Evolutionary conservation across 805 yeast genomes (phyloP), one percentile per base, ranked within the genome.

Genomic region (Candida ulmi): DNA sequence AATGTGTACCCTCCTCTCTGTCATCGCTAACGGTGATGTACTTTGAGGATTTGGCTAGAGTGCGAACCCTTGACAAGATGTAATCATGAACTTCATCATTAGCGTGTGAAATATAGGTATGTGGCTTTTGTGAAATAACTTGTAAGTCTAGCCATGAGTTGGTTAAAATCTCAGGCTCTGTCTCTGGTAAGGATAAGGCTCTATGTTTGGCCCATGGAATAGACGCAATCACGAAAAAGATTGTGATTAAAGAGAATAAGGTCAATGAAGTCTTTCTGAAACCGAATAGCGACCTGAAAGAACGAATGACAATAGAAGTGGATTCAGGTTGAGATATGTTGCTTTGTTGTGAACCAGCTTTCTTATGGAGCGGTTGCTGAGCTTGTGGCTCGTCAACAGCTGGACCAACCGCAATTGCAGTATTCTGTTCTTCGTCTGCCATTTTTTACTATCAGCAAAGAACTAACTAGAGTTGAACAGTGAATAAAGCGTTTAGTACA

Each of bases 81-180:
- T 80, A 84, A 47, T 78, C 81, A 58, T 83, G 91, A 12, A 88
- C 88, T 24, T 66, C 67, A 58, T 83, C 91, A 60, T 87, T 88
- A 12, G 80, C 85, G 42, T 67, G 76, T 0, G 95, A 81, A 18
- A 78, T 76, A 60, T 83, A 90, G 1, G 96, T 88, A 61, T 90
- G 97, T 38, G 78, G 79, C 21, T 69, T 56, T 25, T 62, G 52
- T 0, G 93, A 83, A 11, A 90, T 80, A 4, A 62, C 57, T 56
- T 88, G 95, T 36, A 90, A 66, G 51, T 82, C 85, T 2, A 61
- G 45, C 96, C 96, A 90, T 3, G 84, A 54, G 9, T 71, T 54
- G 2, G 66, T 38, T 7, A 63, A 51, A 7, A 53, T 47, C 30
- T 62, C 64, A 1, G 72, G 66, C 28, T 68, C 65, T 8, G 64